Evolutionary conservation across 108 stramenopile species (phyloP), one percentile per base, ranked within the genome.

Genomic region (Seminavis robusta): DNA sequence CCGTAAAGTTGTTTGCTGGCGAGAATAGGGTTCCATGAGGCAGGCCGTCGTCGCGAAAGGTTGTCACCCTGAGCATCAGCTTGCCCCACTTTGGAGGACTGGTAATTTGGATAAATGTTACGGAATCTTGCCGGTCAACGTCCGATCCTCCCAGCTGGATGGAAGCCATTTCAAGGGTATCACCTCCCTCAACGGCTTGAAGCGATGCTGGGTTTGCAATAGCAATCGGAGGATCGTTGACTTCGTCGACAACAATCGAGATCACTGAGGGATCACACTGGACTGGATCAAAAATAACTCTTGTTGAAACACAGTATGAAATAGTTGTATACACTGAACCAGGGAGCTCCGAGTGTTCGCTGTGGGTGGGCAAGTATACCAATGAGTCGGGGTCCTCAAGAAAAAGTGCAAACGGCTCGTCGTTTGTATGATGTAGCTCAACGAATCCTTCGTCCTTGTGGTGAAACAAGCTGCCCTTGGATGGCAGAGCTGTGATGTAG

Each of bases 201-300:
- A 53, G 56, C 27, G 40, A 33, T 1, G 17, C 20, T 11, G 23
- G 3, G 5, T 15, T 23, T 33, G 48, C 29, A n/a, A 16, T 31
- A 17, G 73, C 60, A 23, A 63, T 40, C 1, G 76, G 76, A 26
- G 69, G 69, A 55, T 77, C 69, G 42, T 77, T 77, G 36, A 67
- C 56, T 5, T 65, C 30, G 3, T 63, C 65, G 1, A 76, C 59
- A 13, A 64, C 17, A 47, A 77, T 57, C 3, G 33, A 24, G 31
- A 77, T 38, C 1, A 53, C 59, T 10, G 68, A 55, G 7, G 49
- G 27, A 23, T 32, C 55, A 59, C 29, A 58, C 3, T 61, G 51
- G 10, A 17, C 10, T 4, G 30, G 25, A 46, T 59, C 30, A 45
- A 67, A 57, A 0, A 76, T 53, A 0, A 26, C 28, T 2, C 44